Conservation (phyloP, 495 filamentous ascomycete genomes). For the Trichoderma virens region DNA sequence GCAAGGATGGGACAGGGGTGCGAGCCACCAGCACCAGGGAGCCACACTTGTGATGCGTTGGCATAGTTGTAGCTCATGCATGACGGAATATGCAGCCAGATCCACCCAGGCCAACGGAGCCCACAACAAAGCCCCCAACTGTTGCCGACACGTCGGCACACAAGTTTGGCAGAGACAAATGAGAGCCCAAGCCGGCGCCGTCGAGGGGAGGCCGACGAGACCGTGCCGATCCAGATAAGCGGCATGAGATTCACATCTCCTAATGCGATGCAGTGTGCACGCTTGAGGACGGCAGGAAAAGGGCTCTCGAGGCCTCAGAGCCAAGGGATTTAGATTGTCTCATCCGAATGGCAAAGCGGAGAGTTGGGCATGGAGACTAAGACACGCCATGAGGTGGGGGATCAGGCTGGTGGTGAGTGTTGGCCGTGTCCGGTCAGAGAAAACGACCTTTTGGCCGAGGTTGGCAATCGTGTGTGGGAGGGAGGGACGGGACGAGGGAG, state of each 20-base stretch:
- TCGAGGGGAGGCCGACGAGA: neutral
- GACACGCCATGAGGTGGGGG: slow-evolving; percentile 4
- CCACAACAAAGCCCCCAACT: slow-evolving; percentile 1
- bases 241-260: neutral
- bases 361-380: neutral
- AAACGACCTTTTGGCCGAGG: neutral
- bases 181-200: neutral
- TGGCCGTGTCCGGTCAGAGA: neutral
- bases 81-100: slow-evolving; percentile 49
- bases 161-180: neutral
- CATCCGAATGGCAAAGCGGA: neutral
- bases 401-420: slow-evolving; percentile 6
- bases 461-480: neutral
- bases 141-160: slow-evolving; percentile 6
- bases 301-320: neutral
- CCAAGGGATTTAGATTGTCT: neutral
- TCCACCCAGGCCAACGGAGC: slow-evolving; percentile 26
- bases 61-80: slow-evolving; percentile 33
- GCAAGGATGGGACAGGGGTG: slow-evolving; percentile 18
- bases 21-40: slow-evolving; percentile 13
- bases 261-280: slow-evolving; percentile 3
- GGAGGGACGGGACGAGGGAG: neutral
- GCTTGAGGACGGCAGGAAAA: neutral
- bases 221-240: slow-evolving; percentile 1
- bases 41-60: slow-evolving; percentile 42